A percentile compares a stretch with the other conserved stretches of the same genome.
These are phyloP conservation scores for Metschnikowia henanensis DNA, from an alignment of 805 yeast genomes.

Conservation along the genomic window DNA sequence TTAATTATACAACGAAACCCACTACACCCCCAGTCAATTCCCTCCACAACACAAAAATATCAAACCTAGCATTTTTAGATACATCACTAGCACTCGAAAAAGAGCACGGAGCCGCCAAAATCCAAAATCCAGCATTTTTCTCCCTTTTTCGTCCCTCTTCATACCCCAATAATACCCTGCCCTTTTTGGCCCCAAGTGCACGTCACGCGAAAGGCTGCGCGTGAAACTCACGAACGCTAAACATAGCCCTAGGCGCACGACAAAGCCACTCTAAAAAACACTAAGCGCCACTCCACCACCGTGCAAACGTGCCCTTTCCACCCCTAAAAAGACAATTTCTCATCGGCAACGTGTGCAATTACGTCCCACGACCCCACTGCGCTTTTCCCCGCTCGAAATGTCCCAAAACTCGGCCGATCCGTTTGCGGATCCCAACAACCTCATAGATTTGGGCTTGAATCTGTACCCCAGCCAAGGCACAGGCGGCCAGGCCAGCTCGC, in stretches of 20 bases:
- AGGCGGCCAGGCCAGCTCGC: slow-evolving; percentile 3
- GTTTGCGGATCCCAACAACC: slow-evolving; percentile 25
- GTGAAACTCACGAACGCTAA: not conserved
- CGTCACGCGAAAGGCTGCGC: not conserved
- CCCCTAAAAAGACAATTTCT: not conserved
- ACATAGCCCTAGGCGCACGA: not conserved
- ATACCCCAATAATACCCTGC: not conserved
- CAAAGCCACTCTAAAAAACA: too few species aligned
- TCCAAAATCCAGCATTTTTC: too few species aligned
- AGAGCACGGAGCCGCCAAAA: not conserved
- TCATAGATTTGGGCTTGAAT: slow-evolving; percentile 34
- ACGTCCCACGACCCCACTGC: too few species aligned
- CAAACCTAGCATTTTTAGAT: too few species aligned
- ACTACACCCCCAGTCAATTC: too few species aligned
- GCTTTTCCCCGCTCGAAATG: too few species aligned
- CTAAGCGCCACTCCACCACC: too few species aligned
- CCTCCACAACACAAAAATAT: too few species aligned
- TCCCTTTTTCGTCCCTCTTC: not conserved
- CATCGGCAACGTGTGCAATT: too few species aligned
- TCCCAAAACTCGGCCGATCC: slow-evolving; percentile 11
- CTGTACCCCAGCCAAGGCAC: slow-evolving; percentile 12
- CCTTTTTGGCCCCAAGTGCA: not conserved
- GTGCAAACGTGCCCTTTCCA: too few species aligned
- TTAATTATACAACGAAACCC: too few species aligned
- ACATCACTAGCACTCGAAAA: too few species aligned